Base-by-base conservation (phyloP, 2,329 filamentous ascomycete genomes). In the Neoascochyta sp. region DNA sequence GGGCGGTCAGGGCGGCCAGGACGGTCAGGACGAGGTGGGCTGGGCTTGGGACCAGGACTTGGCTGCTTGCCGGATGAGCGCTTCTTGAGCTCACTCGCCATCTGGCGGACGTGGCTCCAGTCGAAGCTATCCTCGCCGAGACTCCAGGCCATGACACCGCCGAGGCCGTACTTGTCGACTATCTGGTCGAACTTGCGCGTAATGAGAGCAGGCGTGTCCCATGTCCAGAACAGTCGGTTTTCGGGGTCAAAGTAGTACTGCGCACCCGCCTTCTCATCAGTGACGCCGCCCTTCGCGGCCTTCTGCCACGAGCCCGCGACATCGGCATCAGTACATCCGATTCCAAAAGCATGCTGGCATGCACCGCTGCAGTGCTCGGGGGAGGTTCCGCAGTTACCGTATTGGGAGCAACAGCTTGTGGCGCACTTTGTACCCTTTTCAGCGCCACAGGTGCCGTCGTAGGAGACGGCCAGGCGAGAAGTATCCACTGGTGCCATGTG, bases 71-170 rank as follows among this genome's bases (percentile, higher is more conserved):
- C n/a, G n/a, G 23, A 26, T 3, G 34, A 22, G 3, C 7, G 8
- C 16, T 44, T 41, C 7, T 22, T 16, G n/a, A 56, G 16, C 22
- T 54, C 51, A 7, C 34, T 37, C 3, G 43, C 47, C 53, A 76
- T 65, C 1, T 62, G 62, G 47, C 57, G 62, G 16, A 75, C 46
- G 35, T 66, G 70, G 30, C 45, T 52, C 50, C 53, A 64, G 35
- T 57, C 55, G 13, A 44, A 35, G n/a, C 47, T 52, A 35, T 87
- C 83, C 60, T 87, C 81, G 2, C 80, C 83, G 35, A 87, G 50
- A 12, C 79, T 81, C 83, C 82, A 87, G 1, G 82, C 81, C 70
- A 87, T 86, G 4, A 84, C 76, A 10, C 84, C 83, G 1, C 83
- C 82, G 0, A 87, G 57, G 1, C 65, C 59, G 51, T 73, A 70